phyloP scores from a whole-genome alignment of 2,329 filamentous ascomycete species.

The Ophiostoma perfectum region DNA sequence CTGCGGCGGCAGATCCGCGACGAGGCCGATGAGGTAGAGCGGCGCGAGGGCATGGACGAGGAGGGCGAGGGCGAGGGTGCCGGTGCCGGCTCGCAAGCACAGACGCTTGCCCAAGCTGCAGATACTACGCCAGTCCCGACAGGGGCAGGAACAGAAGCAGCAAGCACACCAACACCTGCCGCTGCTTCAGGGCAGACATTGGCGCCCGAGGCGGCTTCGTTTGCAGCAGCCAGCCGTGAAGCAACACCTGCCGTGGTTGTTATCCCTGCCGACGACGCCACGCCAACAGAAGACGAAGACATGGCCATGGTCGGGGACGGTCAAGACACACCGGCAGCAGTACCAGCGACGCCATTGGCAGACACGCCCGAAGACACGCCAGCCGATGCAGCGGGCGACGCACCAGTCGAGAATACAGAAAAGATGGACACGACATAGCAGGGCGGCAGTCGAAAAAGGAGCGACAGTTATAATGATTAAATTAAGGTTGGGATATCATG shows the following conservation, averaged over 20 bases:
- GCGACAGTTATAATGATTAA: not conserved
- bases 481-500: constrained; percentile 11
- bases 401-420: constrained; percentile 32
- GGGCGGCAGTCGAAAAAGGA: not conserved
- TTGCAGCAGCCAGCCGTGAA: constrained; percentile 29
- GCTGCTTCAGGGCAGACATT: not conserved
- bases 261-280: constrained; percentile 29
- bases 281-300: constrained; percentile 40
- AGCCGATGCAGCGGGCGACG: not conserved
- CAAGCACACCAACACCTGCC: not conserved
- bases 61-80: constrained; percentile 55
- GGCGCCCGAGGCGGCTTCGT: constrained; percentile 24
- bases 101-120: constrained; percentile 28
- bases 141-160: not conserved
- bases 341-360: not conserved
- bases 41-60: constrained; percentile 74
- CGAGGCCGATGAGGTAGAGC: constrained; percentile 90
- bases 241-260: constrained; percentile 31
- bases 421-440: constrained; percentile 59
- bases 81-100: constrained; percentile 45
- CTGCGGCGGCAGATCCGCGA: constrained; percentile 81
- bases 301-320: constrained; percentile 51
- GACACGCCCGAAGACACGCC: not conserved
- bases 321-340: constrained; percentile 7
- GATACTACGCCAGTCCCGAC: not conserved